phyloP scores from a whole-genome alignment of 192 early-diverging fungal species.

The Podila verticillata region DNA sequence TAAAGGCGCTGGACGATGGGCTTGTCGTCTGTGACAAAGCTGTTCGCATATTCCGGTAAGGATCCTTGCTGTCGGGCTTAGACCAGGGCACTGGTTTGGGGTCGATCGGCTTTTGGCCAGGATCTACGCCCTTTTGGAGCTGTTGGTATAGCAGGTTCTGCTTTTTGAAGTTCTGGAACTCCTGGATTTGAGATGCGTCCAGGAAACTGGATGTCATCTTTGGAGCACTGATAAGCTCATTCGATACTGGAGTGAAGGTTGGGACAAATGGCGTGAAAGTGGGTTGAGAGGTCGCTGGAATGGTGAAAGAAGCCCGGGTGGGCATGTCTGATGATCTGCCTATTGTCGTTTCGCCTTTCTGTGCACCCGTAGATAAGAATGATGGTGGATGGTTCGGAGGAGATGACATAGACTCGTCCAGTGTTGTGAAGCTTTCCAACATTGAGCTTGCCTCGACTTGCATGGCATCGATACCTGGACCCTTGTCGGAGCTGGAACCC shows the following conservation, averaged over 20 bases:
- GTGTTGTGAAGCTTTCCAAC: constrained; percentile 38
- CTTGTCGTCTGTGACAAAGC: constrained; percentile 42
- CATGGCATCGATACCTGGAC: background rate
- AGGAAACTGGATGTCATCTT: constrained; percentile 36
- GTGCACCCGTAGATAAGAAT: background rate
- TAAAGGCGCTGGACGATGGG: constrained; percentile 33
- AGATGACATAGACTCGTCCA: constrained; percentile 39
- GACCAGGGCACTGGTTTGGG: constrained; percentile 32
- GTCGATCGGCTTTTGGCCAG: constrained; percentile 8
- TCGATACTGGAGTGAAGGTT: constrained; percentile 23
- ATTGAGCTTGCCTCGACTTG: constrained; percentile 15
- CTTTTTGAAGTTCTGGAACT: constrained; percentile 42
- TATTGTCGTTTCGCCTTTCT: background rate
- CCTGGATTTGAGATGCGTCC: constrained; percentile 45
- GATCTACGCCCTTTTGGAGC: constrained; percentile 33
- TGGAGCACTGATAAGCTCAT: background rate
- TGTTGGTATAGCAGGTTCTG: constrained; percentile 26
- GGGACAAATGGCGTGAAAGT: constrained; percentile 19
- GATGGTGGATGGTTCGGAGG: constrained; percentile 10
- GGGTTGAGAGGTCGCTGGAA: background rate
- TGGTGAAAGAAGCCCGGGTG: background rate
- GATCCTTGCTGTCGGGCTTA: constrained; percentile 19
- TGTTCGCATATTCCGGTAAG: constrained; percentile 29
- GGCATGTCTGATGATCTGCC: background rate
- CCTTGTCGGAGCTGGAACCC: background rate